Evolutionary conservation across 73 alveolate species (phyloP), one percentile per base, ranked within the genome.

Genomic region (Paramecium sexaurelia): DNA sequence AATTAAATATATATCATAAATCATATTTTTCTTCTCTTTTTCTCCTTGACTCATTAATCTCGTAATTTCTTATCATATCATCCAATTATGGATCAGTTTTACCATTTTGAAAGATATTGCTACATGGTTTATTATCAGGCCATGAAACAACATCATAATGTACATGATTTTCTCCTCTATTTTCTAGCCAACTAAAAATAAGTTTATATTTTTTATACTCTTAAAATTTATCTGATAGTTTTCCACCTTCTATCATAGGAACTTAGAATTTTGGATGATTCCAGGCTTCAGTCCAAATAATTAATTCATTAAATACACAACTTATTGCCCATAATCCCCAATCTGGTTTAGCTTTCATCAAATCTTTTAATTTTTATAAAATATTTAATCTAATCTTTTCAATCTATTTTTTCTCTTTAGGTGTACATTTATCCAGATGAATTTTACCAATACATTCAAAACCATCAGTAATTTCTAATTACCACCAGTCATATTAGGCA

Each of bases 401-500:
- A 19, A 78, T 78, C 8, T 40, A 39, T 78, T 78, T 78, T 15
- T 78, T 78, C 8, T 78, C 90, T 11, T 78, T 78, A 2, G 75
- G 75, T 20, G 90, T 78, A 11, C 90, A 78, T 78, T 43, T 43
- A 41, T 78, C 90, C 7, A 78, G 22, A 78, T 78, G 43, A 2
- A 78, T 33, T 43, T 45, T 78, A 22, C 29, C 55, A 11, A 43
- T 78, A 13, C 90, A 78, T 17, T 78, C 90, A 11, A 78, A 39
- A 8, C 71, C 90, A 78, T 78, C 32, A 20, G 4, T 17, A 20
- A 78, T 26, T 78, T 78, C 90, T 29, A 41, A 39, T 22, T 29
- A n/a, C 90, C 90, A 78, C 90, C 90, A 78, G 19, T 78, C 90
- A 43, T 78, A 78, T 78, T 78, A 24, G 8, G 90, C 15, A 29